Evolutionary conservation across 208 protist genomes (phyloP).

Genomic region (Wallacemonas sp.): DNA sequence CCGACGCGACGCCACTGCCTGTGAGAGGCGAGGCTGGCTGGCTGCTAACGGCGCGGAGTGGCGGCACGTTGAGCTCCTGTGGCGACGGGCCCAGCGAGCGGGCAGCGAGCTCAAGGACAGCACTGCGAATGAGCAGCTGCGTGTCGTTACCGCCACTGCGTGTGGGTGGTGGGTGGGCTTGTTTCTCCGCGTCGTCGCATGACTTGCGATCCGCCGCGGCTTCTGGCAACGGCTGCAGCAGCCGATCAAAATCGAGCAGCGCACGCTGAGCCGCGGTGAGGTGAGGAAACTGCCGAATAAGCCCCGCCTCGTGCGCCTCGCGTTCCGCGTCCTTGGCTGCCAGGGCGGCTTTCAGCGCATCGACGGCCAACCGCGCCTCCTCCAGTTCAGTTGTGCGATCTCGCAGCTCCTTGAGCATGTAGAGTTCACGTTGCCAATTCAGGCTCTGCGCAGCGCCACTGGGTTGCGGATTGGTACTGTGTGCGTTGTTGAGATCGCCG

Average conservation of each 20-base stretch:
- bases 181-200: background rate
- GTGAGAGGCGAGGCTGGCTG: too few relatives aligned
- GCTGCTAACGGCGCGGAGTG: too few relatives aligned
- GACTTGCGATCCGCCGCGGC: background rate
- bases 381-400: slow-evolving; percentile 25
- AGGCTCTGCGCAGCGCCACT: background rate
- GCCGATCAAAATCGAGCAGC: slow-evolving; percentile 36
- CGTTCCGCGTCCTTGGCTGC: background rate
- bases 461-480: background rate
- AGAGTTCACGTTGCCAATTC: slow-evolving; percentile 7
- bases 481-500: too few relatives aligned
- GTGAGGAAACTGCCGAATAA: slow-evolving; percentile 8
- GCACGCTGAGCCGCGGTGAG: slow-evolving; percentile 32
- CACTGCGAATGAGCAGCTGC: background rate
- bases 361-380: slow-evolving; percentile 15
- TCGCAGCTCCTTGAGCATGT: slow-evolving; percentile 22
- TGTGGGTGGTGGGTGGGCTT: background rate
- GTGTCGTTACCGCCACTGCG: background rate
- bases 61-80: too few relatives aligned
- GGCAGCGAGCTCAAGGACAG: background rate
- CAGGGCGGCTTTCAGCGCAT: slow-evolving; percentile 7
- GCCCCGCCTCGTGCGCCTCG: background rate
- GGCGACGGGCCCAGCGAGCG: background rate
- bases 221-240: slow-evolving; percentile 22
- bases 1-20: too few relatives aligned